phyloP scores from a whole-genome alignment of 768 basidiomycete species.

The Agaricus subrufescens region DNA sequence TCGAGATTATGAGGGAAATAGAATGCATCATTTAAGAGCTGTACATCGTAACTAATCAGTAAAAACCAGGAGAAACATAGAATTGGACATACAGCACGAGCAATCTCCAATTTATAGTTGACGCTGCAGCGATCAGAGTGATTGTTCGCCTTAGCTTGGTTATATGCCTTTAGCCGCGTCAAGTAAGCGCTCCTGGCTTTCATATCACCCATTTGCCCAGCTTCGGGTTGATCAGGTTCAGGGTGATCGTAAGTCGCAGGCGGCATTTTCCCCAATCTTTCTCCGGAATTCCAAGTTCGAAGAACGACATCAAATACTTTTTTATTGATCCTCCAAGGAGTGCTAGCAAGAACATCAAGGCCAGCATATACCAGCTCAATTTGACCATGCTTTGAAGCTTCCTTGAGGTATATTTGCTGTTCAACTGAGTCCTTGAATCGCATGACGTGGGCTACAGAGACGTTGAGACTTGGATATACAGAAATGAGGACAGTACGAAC shows the following conservation, averaged over 20 bases:
- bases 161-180: constrained; percentile 48
- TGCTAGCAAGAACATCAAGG: constrained; percentile 84
- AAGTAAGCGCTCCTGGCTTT: constrained; percentile 51
- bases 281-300: constrained; percentile 83
- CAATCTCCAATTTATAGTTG: constrained; percentile 97
- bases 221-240: constrained; percentile 55
- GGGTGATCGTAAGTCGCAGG: constrained; percentile 59
- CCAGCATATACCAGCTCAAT: constrained; percentile 85
- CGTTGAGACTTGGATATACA: constrained; percentile 1
- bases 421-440: constrained; percentile 89
- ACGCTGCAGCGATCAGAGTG: constrained; percentile 90
- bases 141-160: constrained; percentile 65
- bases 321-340: constrained; percentile 87
- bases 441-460: constrained; percentile 58
- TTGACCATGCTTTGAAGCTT: constrained; percentile 68
- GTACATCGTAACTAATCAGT: neutral
- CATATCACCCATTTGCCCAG: constrained; percentile 35
- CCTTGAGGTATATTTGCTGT: constrained; percentile 71
- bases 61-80: neutral
- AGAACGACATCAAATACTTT: constrained; percentile 71
- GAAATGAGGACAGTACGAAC: constrained; percentile 34
- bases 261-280: constrained; percentile 80
- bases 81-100: constrained; percentile 65
- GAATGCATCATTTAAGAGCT: constrained; percentile 86
- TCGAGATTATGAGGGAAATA: constrained; percentile 96